Percentiles rank a stretch among this genome's conserved stretches.
Evolutionary conservation across 75 land plant species (phyloP).

Genomic region (Chamaecyparis obtusa): DNA sequence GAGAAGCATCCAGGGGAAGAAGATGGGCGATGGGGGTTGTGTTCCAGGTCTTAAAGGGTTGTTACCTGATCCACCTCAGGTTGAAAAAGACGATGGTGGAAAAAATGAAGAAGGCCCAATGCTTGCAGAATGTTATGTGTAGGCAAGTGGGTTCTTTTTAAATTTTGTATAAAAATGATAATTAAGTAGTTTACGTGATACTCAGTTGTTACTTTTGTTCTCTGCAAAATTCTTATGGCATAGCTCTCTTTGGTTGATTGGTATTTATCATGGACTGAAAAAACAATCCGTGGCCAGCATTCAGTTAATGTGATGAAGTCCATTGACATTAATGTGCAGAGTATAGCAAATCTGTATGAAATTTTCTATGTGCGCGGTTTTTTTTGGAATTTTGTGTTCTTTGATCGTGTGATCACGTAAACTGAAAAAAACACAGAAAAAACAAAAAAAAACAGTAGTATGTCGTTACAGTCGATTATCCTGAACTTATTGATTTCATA

Average conservation of each 20-base stretch:
- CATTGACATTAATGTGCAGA: background rate
- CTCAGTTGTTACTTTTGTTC: background rate
- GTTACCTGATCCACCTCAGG: background rate
- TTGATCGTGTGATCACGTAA: background rate
- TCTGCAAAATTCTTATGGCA: background rate
- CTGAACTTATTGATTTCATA: too few species aligned
- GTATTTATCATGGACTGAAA: background rate
- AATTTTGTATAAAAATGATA: background rate
- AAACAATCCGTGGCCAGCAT: too few species aligned
- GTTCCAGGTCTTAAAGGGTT: background rate
- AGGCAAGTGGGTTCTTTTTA: background rate
- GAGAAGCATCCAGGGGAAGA: conserved; percentile 1
- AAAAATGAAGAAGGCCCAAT: conserved; percentile 1
- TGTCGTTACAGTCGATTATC: too few species aligned
- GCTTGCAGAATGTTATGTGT: conserved; percentile 2
- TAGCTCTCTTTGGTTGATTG: background rate
- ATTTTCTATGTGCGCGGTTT: too few species aligned
- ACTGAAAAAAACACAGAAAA: background rate
- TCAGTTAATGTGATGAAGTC: background rate
- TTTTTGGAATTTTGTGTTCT: too few species aligned
- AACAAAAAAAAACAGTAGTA: too few species aligned
- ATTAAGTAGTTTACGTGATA: background rate
- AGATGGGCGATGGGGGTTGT: background rate
- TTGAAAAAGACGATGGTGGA: background rate
- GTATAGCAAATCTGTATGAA: background rate